Evolutionary conservation across 768 basidiomycete genomes (phyloP).

Genomic region (Coprinopsis marcescibilis): DNA sequence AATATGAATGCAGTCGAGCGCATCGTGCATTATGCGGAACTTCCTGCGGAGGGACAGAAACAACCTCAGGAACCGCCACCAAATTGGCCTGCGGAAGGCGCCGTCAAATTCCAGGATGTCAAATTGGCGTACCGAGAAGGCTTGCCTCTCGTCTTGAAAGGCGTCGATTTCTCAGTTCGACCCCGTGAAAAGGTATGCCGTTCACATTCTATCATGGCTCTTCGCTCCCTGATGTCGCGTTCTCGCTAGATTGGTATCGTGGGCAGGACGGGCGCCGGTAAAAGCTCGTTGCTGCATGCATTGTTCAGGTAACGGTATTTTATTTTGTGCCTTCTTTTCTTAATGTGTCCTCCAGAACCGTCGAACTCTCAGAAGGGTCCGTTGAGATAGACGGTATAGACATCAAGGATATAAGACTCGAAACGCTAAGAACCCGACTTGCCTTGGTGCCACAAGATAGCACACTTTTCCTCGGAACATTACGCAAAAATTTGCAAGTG

Average conservation of each 20-base stretch:
- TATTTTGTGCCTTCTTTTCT: not conserved
- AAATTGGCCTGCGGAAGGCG: slow-evolving; percentile 47
- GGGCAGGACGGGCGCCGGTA: slow-evolving; percentile 42
- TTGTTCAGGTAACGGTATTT: slow-evolving; percentile 37
- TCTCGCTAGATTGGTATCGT: slow-evolving; percentile 36
- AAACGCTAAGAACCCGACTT: slow-evolving; percentile 44
- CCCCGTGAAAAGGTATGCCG: slow-evolving; percentile 62
- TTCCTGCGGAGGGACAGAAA: slow-evolving; percentile 46
- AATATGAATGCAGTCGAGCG: slow-evolving; percentile 72
- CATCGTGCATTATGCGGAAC: slow-evolving; percentile 56
- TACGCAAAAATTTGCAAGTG: slow-evolving; percentile 37
- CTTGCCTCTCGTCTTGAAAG: slow-evolving; percentile 59
- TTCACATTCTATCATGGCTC: not conserved
- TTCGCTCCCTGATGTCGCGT: not conserved
- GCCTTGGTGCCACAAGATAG: slow-evolving; percentile 65
- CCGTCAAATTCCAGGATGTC: slow-evolving; percentile 49
- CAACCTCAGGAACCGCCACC: slow-evolving; percentile 38
- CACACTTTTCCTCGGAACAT: slow-evolving; percentile 16
- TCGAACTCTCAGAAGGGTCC: slow-evolving; percentile 50
- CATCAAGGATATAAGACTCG: slow-evolving; percentile 48
- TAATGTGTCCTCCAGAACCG: slow-evolving; percentile 33
- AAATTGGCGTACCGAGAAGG: slow-evolving; percentile 52
- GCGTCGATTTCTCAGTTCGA: slow-evolving; percentile 45
- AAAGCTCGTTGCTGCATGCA: slow-evolving; percentile 52
- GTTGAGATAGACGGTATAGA: slow-evolving; percentile 54